phyloP scores from a whole-genome alignment of 257 asterid species.

The Penstemon davidsonii region DNA sequence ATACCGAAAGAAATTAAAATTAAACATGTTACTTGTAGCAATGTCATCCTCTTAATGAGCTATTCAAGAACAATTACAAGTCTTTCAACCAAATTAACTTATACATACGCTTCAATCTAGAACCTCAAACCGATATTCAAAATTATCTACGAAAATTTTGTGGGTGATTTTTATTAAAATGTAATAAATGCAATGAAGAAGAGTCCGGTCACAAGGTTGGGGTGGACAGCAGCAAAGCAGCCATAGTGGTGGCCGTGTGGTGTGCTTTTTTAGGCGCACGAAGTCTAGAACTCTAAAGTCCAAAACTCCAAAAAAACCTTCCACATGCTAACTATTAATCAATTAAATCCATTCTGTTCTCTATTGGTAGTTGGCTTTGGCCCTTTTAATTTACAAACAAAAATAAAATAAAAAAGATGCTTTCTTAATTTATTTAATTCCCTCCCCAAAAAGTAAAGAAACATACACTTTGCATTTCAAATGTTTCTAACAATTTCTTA shows the following conservation, averaged over 20 bases:
- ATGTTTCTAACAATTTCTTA: conserved; percentile 23
- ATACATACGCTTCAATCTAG: too few species aligned
- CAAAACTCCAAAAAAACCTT: conserved; percentile 31
- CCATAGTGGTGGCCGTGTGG: not conserved
- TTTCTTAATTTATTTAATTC: conserved; percentile 25
- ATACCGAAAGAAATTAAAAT: too few species aligned
- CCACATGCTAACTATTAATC: conserved; percentile 41
- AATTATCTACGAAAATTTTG: not conserved
- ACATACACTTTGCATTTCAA: conserved; percentile 16
- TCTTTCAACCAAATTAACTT: not conserved
- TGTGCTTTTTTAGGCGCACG: conserved; percentile 24
- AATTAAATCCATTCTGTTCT: conserved; percentile 29
- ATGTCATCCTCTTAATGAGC: not conserved
- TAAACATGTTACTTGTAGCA: too few species aligned
- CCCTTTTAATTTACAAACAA: not conserved
- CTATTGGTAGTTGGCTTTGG: conserved; percentile 42
- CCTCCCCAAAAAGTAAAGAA: conserved; percentile 14
- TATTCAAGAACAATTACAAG: too few species aligned
- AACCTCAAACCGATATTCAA: too few species aligned
- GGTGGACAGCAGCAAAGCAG: not conserved
- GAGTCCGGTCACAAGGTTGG: not conserved
- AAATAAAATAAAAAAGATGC: conserved; percentile 36
- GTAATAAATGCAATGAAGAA: not conserved
- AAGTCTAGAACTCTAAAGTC: conserved; percentile 26
- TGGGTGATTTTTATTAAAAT: not conserved